phyloP scores from a whole-genome alignment of 148 eudicot genomes.

The Fagopyrum esculentum region DNA sequence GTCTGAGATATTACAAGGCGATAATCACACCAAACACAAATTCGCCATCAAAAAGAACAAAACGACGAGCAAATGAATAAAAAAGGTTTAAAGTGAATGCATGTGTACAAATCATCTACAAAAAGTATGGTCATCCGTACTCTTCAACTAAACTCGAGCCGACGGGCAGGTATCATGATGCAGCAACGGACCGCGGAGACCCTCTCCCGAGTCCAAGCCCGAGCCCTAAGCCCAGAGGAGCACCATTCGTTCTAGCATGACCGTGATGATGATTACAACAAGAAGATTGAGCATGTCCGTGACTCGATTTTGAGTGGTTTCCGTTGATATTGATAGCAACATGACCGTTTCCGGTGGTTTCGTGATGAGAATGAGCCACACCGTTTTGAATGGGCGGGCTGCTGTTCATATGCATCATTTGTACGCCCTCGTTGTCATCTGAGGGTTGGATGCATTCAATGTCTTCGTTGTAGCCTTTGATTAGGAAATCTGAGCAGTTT shows the following conservation, averaged over 20 bases:
- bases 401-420: conserved; percentile 37
- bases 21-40: neutral
- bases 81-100: neutral
- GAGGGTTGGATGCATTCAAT: conserved; percentile 47
- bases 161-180: conserved; percentile 19
- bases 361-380: conserved; percentile 48
- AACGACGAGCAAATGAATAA: neutral
- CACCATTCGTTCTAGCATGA: conserved; percentile 37
- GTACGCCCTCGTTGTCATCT: conserved; percentile 42
- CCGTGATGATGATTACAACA: conserved; percentile 48
- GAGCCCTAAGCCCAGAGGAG: conserved; percentile 71
- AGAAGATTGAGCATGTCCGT: conserved; percentile 61
- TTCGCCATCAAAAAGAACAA: neutral
- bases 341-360: conserved; percentile 36
- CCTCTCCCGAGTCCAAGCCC: conserved; percentile 72
- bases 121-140: neutral
- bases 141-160: neutral
- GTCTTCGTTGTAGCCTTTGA: conserved; percentile 85
- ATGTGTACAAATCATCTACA: conserved; percentile 11
- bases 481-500: conserved; percentile 86
- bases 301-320: conserved; percentile 30
- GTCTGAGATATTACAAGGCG: neutral
- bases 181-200: conserved; percentile 35
- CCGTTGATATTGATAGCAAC: conserved; percentile 44
- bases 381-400: conserved; percentile 46